Conservation (phyloP, 139 green algal genomes). For the Parachlorella kessleri region DNA sequence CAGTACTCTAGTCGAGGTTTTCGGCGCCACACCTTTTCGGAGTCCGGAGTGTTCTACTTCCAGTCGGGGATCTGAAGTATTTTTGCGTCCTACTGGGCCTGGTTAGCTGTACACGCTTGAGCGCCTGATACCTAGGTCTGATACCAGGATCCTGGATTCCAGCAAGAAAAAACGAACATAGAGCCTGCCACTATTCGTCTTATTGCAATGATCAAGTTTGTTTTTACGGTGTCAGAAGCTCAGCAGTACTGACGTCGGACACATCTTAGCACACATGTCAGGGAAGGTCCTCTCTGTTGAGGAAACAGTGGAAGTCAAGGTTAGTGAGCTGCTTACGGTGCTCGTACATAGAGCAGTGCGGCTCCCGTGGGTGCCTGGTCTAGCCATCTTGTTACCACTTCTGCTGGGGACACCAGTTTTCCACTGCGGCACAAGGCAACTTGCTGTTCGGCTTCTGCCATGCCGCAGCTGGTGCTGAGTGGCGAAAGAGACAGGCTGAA, state of each 20-base stretch:
- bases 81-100: too few relatives aligned
- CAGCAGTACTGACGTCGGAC: not conserved
- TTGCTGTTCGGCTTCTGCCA: too few relatives aligned
- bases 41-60: too few relatives aligned
- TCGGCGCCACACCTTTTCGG: too few relatives aligned
- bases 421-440: not conserved
- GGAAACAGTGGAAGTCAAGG: conserved; percentile 20
- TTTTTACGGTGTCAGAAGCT: not conserved
- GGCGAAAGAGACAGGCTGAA: conserved; percentile 25
- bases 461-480: conserved; percentile 25
- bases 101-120: too few relatives aligned
- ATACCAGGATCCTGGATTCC: not conserved
- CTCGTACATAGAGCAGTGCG: not conserved
- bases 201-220: not conserved
- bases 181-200: not conserved
- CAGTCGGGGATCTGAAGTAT: too few relatives aligned
- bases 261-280: not conserved
- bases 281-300: not conserved
- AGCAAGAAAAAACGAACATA: not conserved
- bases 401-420: not conserved
- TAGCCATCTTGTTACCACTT: not conserved
- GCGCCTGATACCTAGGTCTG: not conserved
- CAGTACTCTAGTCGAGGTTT: too few relatives aligned
- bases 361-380: not conserved
- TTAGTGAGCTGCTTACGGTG: not conserved